phyloP scores from a whole-genome alignment of 768 basidiomycete genomes.

The Lactarius trivialis region DNA sequence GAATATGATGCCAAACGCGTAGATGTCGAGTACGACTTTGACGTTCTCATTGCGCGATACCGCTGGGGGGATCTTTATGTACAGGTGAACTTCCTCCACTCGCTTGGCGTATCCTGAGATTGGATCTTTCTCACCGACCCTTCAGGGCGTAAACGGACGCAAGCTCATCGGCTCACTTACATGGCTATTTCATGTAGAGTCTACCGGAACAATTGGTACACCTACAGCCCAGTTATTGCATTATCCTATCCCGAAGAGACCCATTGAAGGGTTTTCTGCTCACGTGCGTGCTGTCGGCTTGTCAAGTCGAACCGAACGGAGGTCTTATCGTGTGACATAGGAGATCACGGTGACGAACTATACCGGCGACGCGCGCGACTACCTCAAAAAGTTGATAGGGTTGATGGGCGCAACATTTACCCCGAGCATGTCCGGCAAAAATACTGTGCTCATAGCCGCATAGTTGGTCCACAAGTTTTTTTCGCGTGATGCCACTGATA shows the following conservation, averaged over 20 bases:
- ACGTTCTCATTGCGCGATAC: slow-evolving; percentile 67
- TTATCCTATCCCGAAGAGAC: slow-evolving; percentile 66
- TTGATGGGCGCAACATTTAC: slow-evolving; percentile 77
- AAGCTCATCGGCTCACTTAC: slow-evolving; percentile 72
- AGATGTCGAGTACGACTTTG: slow-evolving; percentile 44
- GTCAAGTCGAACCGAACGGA: background rate
- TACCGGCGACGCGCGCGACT: slow-evolving; percentile 79
- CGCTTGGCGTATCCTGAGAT: no score
- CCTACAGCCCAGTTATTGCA: slow-evolving; percentile 76
- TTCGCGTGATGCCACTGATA: slow-evolving; percentile 1
- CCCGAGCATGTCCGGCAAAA: slow-evolving; percentile 69
- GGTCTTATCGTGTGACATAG: slow-evolving; percentile 32
- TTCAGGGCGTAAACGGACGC: slow-evolving; percentile 49
- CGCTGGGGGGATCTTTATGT: slow-evolving; percentile 65
- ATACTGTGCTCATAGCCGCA: slow-evolving; percentile 79
- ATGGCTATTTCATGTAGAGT: slow-evolving; percentile 79
- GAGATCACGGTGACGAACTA: slow-evolving; percentile 85
- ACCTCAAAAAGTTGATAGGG: slow-evolving; percentile 75
- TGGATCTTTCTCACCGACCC: background rate
- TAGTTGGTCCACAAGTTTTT: slow-evolving; percentile 44
- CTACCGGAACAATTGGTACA: slow-evolving; percentile 49
- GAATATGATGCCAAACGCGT: slow-evolving; percentile 33
- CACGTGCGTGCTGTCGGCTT: slow-evolving; percentile 45
- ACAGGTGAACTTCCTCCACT: slow-evolving; percentile 36
- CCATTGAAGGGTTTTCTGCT: slow-evolving; percentile 50